Evolutionary conservation across 768 basidiomycete genomes (phyloP).

Genomic region (Pulveroboletus ravenelii): DNA sequence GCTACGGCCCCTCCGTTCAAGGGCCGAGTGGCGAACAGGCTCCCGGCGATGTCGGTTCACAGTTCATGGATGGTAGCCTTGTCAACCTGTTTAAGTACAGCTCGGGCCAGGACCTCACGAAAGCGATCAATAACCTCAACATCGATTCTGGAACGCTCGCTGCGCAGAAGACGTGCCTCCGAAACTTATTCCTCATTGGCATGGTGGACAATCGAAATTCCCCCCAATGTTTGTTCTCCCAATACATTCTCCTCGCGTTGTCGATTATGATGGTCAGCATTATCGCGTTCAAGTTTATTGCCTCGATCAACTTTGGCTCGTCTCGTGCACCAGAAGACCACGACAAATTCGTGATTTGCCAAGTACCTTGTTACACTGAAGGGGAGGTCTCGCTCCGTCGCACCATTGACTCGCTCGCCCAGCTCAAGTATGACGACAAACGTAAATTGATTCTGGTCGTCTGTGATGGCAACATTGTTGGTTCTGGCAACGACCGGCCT

Average conservation of each 20-base stretch:
- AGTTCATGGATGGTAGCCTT: constrained; percentile 72
- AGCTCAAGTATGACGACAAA: constrained; percentile 97
- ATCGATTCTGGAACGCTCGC: constrained; percentile 58
- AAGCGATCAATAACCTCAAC: constrained; percentile 55
- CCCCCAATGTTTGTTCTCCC: constrained; percentile 86
- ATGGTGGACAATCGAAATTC: constrained; percentile 91
- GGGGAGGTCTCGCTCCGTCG: constrained; percentile 78
- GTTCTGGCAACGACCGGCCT: constrained; percentile 92
- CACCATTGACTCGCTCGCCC: constrained; percentile 92
- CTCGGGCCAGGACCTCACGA: constrained; percentile 80
- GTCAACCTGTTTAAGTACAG: constrained; percentile 71
- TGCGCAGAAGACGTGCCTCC: constrained; percentile 80
- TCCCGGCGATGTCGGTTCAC: constrained; percentile 36
- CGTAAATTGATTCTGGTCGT: constrained; percentile 90
- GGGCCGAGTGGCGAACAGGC: constrained; percentile 48
- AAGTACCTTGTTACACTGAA: constrained; percentile 98
- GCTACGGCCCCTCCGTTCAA: constrained; percentile 53
- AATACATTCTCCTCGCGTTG: constrained; percentile 84
- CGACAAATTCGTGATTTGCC: constrained; percentile 96
- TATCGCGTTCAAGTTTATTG: constrained; percentile 95
- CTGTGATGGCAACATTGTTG: constrained; percentile 98
- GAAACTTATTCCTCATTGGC: constrained; percentile 90
- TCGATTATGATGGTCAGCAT: constrained; percentile 91
- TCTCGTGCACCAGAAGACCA: constrained; percentile 86
- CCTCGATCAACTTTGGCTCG: constrained; percentile 79